These are phyloP conservation scores for Erodium chrysanthum DNA, from an alignment of 441 rosid genomes.

Conservation along the genomic window DNA sequence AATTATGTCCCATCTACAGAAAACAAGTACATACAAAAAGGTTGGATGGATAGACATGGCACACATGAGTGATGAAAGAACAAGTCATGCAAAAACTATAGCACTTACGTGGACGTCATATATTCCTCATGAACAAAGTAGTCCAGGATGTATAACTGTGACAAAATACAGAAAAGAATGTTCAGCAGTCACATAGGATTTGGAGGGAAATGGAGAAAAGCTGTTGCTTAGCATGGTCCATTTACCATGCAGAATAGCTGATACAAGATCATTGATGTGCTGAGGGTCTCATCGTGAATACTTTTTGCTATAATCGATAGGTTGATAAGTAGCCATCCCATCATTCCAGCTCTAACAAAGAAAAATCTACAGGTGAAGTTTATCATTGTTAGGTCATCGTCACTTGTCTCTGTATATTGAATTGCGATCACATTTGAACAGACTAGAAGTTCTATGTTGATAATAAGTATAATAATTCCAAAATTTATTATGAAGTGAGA, in stretches of 20 bases:
- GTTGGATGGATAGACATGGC: neutral
- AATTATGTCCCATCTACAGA: slow-evolving; percentile 78
- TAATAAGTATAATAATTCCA: neutral
- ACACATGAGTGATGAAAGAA: neutral
- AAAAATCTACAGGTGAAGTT: slow-evolving; percentile 49
- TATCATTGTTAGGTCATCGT: slow-evolving; percentile 15
- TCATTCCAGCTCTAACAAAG: slow-evolving; percentile 96
- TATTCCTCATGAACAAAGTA: slow-evolving; percentile 77
- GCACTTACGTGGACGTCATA: slow-evolving; percentile 88
- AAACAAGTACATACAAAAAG: slow-evolving; percentile 8
- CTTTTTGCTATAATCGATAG: slow-evolving; percentile 71
- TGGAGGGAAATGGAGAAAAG: slow-evolving; percentile 12
- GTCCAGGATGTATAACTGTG: slow-evolving; percentile 67
- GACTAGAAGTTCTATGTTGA: neutral
- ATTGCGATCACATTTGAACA: slow-evolving; percentile 7
- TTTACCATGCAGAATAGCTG: slow-evolving; percentile 69
- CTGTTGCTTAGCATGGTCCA: slow-evolving; percentile 17
- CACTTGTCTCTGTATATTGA: neutral
- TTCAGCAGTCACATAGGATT: slow-evolving; percentile 15
- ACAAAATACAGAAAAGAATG: slow-evolving; percentile 17
- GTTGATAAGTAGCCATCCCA: slow-evolving; percentile 91
- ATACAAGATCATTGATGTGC: slow-evolving; percentile 68
- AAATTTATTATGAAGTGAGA: neutral
- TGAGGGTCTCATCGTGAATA: slow-evolving; percentile 39
- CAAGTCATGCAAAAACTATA: slow-evolving; percentile 2